Percentiles rank a stretch among this genome's conserved stretches.
phyloP scores from a whole-genome alignment of 441 rosid species.

The Gossypium trilobum region DNA sequence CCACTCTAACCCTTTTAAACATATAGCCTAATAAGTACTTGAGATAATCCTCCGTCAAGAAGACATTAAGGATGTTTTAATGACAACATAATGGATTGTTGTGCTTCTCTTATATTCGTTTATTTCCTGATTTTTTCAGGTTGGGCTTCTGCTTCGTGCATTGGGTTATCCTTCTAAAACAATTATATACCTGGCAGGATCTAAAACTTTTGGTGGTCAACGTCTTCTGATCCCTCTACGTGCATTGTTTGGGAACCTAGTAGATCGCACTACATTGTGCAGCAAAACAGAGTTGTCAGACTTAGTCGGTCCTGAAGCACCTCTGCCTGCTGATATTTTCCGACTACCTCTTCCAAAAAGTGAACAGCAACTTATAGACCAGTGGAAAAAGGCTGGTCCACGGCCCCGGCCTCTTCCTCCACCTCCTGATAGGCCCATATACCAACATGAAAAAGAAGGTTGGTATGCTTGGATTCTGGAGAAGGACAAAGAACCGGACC shows the following conservation, averaged over 20 bases:
- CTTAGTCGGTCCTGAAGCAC: constrained; percentile 72
- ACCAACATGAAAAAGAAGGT: constrained; percentile 91
- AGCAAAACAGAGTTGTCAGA: constrained; percentile 62
- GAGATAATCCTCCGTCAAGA: background rate
- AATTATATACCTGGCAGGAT: constrained; percentile 80
- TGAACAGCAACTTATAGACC: constrained; percentile 62
- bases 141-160: constrained; percentile 81
- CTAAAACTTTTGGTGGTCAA: constrained; percentile 92
- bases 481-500: constrained; percentile 67
- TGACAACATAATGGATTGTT: background rate
- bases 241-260: constrained; percentile 71
- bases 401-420: constrained; percentile 99
- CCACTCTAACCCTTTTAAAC: background rate
- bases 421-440: constrained; percentile 88
- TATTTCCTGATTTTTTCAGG: constrained; percentile 41
- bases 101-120: constrained; percentile 8
- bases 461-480: constrained; percentile 96
- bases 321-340: constrained; percentile 44
- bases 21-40: background rate
- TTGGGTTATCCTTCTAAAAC: constrained; percentile 82
- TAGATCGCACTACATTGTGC: constrained; percentile 71
- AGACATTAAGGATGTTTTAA: background rate
- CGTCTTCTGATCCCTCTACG: constrained; percentile 81
- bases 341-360: constrained; percentile 50
- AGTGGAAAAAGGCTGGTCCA: constrained; percentile 91